Evolutionary conservation across 805 yeast genomes (phyloP).

Genomic region (Spencermartinsiella europaea): DNA sequence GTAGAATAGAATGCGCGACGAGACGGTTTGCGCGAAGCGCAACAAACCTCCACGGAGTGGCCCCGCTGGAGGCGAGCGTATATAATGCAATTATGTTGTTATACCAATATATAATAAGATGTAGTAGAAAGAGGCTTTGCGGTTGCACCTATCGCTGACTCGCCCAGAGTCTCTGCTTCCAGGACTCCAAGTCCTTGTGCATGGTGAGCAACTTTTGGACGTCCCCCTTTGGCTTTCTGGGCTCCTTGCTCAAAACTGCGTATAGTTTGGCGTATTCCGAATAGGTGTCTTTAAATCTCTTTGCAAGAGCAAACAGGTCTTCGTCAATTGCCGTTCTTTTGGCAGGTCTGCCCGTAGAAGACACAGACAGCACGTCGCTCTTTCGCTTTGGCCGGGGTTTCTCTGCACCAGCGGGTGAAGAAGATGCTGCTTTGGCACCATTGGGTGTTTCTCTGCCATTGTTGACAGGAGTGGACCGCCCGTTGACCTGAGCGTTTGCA

Average conservation of each 20-base stretch:
- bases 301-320: conserved; percentile 42
- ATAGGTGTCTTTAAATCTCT: conserved; percentile 44
- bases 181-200: conserved; percentile 47
- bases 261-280: conserved; percentile 47
- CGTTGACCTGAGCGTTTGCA: too few relatives aligned
- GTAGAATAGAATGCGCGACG: too few relatives aligned
- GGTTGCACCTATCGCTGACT: background rate
- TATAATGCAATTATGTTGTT: too few relatives aligned
- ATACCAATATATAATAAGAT: too few relatives aligned
- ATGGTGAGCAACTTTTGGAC: conserved; percentile 42
- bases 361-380: background rate
- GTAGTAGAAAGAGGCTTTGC: too few relatives aligned
- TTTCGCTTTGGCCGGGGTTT: conserved; percentile 3
- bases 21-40: too few relatives aligned
- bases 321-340: conserved; percentile 12
- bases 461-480: background rate
- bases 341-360: background rate
- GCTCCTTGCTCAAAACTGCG: conserved; percentile 24
- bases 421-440: background rate
- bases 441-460: background rate
- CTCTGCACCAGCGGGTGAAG: background rate
- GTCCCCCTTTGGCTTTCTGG: conserved; percentile 21
- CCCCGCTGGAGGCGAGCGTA: too few relatives aligned
- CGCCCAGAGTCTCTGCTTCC: conserved; percentile 58
- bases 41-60: too few relatives aligned